Base-by-base conservation (phyloP, 805 yeast genomes). In the Lipomyces sp. region DNA sequence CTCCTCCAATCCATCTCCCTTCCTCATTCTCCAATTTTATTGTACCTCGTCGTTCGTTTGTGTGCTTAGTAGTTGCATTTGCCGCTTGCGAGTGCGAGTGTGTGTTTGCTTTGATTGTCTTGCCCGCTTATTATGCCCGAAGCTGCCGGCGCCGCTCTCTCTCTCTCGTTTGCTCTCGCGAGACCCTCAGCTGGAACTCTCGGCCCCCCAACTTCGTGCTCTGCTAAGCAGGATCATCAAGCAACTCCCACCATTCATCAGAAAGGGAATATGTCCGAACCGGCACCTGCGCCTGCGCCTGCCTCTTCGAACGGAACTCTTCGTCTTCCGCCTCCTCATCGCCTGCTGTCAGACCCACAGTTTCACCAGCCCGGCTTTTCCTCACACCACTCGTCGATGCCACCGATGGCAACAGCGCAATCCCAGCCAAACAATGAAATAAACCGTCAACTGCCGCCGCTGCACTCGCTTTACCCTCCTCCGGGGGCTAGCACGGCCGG, bases 401-500 rank as follows among this genome's bases (percentile, higher is more conserved):
- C 55, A 29, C 48, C 59, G 59, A 18, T 34, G 55, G 24, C 24
- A n/a, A n/a, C n/a, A 6, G 11, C 24, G 61, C 61, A 32, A 33
- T 30, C 29, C 37, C 29, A 30, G 37, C 13, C 57, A 29, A 24
- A 30, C 34, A 24, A 30, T 24, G 33, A 53, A 18, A 29, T 37
- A 18, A 15, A 30, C 13, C 63, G 63, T 15, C 65, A 64, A 45
- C 54, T 33, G 33, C 66, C 56, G 30, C 66, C 60, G 34, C 66
- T 55, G 53, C 65, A 57, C 42, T 33, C 42, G 29, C 62, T 33
- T n/a, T 59, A 64, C n/a, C 57, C 64, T 57, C 37, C 51, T 15
- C 59, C 61, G 18, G 57, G 37, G 37, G 18, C 57, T 30, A 50
- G 18, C 53, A n/a, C 60, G 11, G 24, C 24, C 24, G 56, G 56